Conservation (phyloP, 2,329 filamentous ascomycete genomes). For the Raffaelea deltoideospora region DNA sequence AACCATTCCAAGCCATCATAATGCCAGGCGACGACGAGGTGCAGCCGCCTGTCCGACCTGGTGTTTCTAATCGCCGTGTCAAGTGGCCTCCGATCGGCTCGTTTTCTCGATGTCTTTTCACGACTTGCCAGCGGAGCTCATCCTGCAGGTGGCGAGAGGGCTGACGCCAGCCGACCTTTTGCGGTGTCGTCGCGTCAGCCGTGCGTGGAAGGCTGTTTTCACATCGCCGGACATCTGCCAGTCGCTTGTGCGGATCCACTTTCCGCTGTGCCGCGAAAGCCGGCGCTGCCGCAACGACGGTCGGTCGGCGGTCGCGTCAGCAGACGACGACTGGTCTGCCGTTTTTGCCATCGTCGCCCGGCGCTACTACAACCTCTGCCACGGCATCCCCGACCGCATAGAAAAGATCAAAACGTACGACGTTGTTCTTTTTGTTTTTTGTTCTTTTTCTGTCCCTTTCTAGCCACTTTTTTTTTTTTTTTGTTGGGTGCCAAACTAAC, state of each 20-base stretch:
- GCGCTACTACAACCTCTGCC: slow-evolving; percentile 37
- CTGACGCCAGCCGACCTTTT: slow-evolving; percentile 35
- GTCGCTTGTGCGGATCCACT: slow-evolving; percentile 32
- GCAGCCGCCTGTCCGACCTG: too few relatives aligned
- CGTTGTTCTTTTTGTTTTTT: too few relatives aligned
- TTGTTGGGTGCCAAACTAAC: too few relatives aligned
- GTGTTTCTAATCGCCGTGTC: too few relatives aligned
- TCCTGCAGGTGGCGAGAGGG: slow-evolving; percentile 34
- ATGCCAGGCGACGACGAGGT: too few relatives aligned
- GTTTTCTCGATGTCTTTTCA: background rate
- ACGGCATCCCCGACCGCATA: slow-evolving; percentile 28
- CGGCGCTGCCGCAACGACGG: slow-evolving; percentile 15
- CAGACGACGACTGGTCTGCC: slow-evolving; percentile 21
- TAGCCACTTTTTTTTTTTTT: too few relatives aligned
- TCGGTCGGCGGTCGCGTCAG: background rate
- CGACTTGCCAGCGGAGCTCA: slow-evolving; percentile 25
- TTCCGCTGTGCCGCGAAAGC: slow-evolving; percentile 37
- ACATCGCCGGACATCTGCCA: slow-evolving; percentile 28
- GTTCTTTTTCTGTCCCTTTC: too few relatives aligned
- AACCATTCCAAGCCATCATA: too few relatives aligned
- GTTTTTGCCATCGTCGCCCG: slow-evolving; percentile 34
- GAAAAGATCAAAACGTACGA: slow-evolving; percentile 21
- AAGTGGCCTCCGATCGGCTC: too few relatives aligned
- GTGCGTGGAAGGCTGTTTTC: slow-evolving; percentile 32
- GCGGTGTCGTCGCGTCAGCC: slow-evolving; percentile 35